phyloP scores from a whole-genome alignment of 106 monocot species.

The Dioscorea dumetorum region DNA sequence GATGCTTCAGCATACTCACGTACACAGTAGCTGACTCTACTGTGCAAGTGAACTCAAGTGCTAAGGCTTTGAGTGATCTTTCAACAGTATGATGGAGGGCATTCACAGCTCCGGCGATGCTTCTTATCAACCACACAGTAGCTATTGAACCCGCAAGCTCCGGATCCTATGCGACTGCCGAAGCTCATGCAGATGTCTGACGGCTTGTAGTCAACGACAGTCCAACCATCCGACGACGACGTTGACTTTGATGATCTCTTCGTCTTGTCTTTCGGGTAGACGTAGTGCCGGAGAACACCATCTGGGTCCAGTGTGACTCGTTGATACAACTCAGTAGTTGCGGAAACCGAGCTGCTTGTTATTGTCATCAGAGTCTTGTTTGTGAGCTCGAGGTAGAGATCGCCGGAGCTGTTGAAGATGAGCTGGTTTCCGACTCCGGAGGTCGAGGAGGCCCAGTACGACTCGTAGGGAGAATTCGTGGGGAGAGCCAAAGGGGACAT shows the following conservation, averaged over 20 bases:
- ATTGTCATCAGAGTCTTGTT: not conserved
- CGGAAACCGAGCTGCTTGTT: not conserved
- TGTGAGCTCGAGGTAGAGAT: not conserved
- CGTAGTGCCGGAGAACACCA: conserved; percentile 10
- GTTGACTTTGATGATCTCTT: not conserved
- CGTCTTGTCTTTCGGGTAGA: not conserved
- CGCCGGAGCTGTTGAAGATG: not conserved
- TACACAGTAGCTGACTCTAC: too few species aligned
- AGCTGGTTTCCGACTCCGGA: not conserved
- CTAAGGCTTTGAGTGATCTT: too few species aligned
- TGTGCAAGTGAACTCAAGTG: too few species aligned
- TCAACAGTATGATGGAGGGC: not conserved
- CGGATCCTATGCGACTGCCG: not conserved
- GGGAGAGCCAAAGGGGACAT: not conserved
- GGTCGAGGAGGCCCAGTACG: conserved; percentile 13
- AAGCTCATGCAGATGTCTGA: not conserved
- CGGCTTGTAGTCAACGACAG: not conserved
- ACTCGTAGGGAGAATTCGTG: not conserved
- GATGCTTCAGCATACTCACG: too few species aligned
- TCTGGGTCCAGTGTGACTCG: conserved; percentile 10
- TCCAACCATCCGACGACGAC: not conserved
- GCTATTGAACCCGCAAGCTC: conserved; percentile 8
- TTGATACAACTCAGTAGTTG: not conserved
- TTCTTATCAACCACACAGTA: not conserved
- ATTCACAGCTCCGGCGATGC: not conserved